Percentiles rank a stretch among this genome's conserved stretches.
phyloP scores from a whole-genome alignment of 2,329 filamentous ascomycete species.

The Metarhizium guizhouense region DNA sequence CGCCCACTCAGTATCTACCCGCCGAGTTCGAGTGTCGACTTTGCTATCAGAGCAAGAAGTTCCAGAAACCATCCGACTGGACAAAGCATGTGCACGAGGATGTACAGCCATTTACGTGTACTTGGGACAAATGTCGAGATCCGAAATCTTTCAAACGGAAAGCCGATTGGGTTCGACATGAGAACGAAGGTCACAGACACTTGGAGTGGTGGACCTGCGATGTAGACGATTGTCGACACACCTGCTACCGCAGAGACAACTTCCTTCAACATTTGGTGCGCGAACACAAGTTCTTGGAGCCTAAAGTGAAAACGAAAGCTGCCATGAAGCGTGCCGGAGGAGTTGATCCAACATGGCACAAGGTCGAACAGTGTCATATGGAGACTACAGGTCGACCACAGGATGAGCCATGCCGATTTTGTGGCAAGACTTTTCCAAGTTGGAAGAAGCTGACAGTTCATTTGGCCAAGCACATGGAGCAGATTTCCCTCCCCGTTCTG shows the following conservation, averaged over 20 bases:
- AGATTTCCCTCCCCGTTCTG: slow-evolving; percentile 76
- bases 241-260: slow-evolving; percentile 82
- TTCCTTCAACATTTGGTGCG: slow-evolving; percentile 88
- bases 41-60: slow-evolving; percentile 77
- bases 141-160: slow-evolving; percentile 92
- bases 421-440: slow-evolving; percentile 66
- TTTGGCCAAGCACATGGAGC: slow-evolving; percentile 88
- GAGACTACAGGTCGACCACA: slow-evolving; percentile 57
- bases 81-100: slow-evolving; percentile 95
- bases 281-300: slow-evolving; percentile 80
- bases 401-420: slow-evolving; percentile 81
- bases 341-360: slow-evolving; percentile 61
- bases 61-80: slow-evolving; percentile 90
- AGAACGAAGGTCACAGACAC: slow-evolving; percentile 84
- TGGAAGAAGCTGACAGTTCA: slow-evolving; percentile 97
- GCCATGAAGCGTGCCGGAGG: slow-evolving; percentile 51
- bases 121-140: slow-evolving; percentile 73
- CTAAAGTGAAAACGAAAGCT: slow-evolving; percentile 67
- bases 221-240: slow-evolving; percentile 70
- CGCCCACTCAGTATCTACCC: slow-evolving; percentile 66
- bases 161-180: slow-evolving; percentile 91
- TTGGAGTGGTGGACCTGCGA: slow-evolving; percentile 88
- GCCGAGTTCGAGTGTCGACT: slow-evolving; percentile 85
- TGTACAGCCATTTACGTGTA: slow-evolving; percentile 87
- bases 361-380: slow-evolving; percentile 68